A percentile compares a stretch with the other conserved stretches of the same genome.
Evolutionary conservation across 164 flowering plant species (phyloP).

Genomic region (Vitis rotundifolia): DNA sequence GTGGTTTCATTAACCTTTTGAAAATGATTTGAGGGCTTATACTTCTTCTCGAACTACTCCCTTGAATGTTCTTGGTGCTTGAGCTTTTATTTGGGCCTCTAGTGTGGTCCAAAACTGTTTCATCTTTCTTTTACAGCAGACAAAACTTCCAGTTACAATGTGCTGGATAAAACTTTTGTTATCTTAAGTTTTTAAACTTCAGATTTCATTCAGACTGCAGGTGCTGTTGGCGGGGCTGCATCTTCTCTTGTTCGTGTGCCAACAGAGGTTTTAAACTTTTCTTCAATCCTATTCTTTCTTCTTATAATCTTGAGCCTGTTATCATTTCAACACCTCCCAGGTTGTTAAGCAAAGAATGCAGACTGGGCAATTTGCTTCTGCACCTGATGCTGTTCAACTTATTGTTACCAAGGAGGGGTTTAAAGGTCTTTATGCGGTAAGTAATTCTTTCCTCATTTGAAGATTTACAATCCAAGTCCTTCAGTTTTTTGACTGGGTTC

Average conservation of each 20-base stretch:
- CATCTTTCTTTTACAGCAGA: too few relatives aligned
- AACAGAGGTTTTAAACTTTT: slow-evolving; percentile 61
- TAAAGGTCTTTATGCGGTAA: slow-evolving; percentile 89
- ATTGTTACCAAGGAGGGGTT: slow-evolving; percentile 82
- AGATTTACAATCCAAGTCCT: not conserved
- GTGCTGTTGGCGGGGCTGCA: slow-evolving; percentile 91
- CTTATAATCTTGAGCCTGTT: not conserved
- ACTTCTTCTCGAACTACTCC: too few relatives aligned
- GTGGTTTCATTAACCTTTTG: too few relatives aligned
- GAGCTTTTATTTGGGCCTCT: too few relatives aligned
- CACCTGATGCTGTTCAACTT: slow-evolving; percentile 77
- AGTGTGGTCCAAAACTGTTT: too few relatives aligned
- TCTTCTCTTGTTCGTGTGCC: slow-evolving; percentile 95
- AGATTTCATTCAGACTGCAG: slow-evolving; percentile 67
- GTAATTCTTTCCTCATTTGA: slow-evolving; percentile 2
- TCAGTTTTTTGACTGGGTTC: not conserved
- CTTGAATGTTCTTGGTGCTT: too few relatives aligned
- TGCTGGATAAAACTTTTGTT: too few relatives aligned
- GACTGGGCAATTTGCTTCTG: slow-evolving; percentile 81
- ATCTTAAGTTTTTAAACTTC: slow-evolving; percentile 3
- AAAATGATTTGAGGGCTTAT: too few relatives aligned
- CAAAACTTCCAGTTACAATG: too few relatives aligned
- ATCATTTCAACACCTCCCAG: slow-evolving; percentile 29
- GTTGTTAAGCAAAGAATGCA: slow-evolving; percentile 96
- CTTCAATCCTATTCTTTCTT: not conserved